These are phyloP conservation scores for Astragalus membranaceus DNA, from an alignment of 306 rosid species.

Conservation along the genomic window DNA sequence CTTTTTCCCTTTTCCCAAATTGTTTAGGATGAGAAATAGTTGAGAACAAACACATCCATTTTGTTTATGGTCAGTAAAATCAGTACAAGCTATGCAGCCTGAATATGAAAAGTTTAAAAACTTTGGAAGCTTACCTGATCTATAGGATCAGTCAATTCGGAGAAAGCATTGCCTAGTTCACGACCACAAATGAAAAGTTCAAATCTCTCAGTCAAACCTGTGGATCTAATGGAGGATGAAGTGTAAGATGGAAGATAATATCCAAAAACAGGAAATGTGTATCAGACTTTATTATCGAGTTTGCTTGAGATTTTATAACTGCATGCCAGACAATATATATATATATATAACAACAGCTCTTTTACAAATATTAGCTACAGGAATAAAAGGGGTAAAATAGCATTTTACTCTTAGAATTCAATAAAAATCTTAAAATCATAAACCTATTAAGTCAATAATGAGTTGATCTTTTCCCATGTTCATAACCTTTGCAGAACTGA, in stretches of 20 bases:
- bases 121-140: slow-evolving; percentile 67
- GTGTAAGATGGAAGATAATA: slow-evolving; percentile 17
- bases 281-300: slow-evolving; percentile 6
- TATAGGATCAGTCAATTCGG: slow-evolving; percentile 91
- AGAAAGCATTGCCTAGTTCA: slow-evolving; percentile 95
- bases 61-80: neutral
- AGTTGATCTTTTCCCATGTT: neutral
- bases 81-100: neutral
- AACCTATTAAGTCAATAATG: neutral
- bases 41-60: neutral
- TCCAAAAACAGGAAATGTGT: neutral
- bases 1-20: neutral
- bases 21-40: neutral
- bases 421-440: neutral
- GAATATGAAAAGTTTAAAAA: neutral
- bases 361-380: neutral
- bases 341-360: neutral
- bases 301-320: neutral
- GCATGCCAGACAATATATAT: neutral
- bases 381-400: neutral
- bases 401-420: neutral
- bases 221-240: slow-evolving; percentile 42
- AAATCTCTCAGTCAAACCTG: slow-evolving; percentile 87
- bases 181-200: slow-evolving; percentile 97
- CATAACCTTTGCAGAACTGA: neutral